Percentiles rank a stretch among this genome's conserved stretches.
Conservation (phyloP, 75 land plant species). For the Larix kaempferi region DNA sequence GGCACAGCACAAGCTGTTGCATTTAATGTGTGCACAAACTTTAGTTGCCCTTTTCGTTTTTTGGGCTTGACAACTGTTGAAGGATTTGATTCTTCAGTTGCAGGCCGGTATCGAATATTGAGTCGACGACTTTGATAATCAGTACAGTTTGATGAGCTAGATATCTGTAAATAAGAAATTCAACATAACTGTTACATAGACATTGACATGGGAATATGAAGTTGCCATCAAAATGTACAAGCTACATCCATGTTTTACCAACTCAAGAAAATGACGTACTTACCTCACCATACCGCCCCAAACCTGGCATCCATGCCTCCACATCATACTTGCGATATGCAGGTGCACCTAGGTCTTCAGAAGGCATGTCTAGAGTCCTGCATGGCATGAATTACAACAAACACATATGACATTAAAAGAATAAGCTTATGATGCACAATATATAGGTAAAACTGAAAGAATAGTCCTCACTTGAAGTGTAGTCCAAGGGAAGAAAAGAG, state of each 20-base stretch:
- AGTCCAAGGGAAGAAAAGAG: slow-evolving; percentile 84
- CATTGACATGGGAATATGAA: background rate
- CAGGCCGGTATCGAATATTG: slow-evolving; percentile 85
- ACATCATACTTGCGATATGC: slow-evolving; percentile 96
- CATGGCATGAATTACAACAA: slow-evolving; percentile 10
- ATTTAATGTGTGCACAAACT: slow-evolving; percentile 90
- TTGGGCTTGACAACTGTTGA: slow-evolving; percentile 24
- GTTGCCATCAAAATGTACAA: background rate
- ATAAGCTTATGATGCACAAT: background rate
- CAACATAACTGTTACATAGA: background rate
- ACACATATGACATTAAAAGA: background rate
- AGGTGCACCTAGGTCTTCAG: slow-evolving; percentile 95
- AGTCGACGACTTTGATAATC: slow-evolving; percentile 96
- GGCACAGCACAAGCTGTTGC: slow-evolving; percentile 99
- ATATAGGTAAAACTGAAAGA: background rate
- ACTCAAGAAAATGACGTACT: background rate
- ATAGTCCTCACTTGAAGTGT: slow-evolving; percentile 66
- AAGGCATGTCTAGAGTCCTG: slow-evolving; percentile 95
- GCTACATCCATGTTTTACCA: background rate
- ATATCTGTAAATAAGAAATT: slow-evolving; percentile 55
- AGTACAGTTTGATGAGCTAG: slow-evolving; percentile 97
- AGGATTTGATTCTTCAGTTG: slow-evolving; percentile 14
- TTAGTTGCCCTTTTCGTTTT: slow-evolving; percentile 58
- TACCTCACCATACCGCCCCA: slow-evolving; percentile 98
- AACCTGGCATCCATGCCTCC: slow-evolving; percentile 99